Conservation (phyloP, 169 alveolate species). For the Plasmodium relictum region DNA sequence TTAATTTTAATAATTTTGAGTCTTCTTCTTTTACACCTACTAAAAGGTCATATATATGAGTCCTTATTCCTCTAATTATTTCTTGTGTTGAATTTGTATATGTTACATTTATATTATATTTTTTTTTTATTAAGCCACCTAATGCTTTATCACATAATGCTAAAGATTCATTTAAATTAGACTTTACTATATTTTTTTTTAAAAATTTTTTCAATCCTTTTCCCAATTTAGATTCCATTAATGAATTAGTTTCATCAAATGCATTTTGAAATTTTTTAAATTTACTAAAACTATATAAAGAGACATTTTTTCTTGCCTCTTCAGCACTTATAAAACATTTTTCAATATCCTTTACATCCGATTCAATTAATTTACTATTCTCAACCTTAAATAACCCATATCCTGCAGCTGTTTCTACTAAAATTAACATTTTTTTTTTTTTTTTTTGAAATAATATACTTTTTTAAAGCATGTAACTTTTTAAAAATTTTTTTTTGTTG, state of each 20-base stretch:
- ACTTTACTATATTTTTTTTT: slow-evolving; percentile 93
- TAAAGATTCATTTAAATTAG: slow-evolving; percentile 91
- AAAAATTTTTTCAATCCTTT: slow-evolving; percentile 95
- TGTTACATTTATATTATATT: slow-evolving; percentile 88
- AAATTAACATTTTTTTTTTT: slow-evolving; percentile 93
- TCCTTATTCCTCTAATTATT: slow-evolving; percentile 90
- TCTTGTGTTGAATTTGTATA: slow-evolving; percentile 90
- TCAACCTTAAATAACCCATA: slow-evolving; percentile 97
- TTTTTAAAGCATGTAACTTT: too few relatives aligned
- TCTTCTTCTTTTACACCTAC: slow-evolving; percentile 91
- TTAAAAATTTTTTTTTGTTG: too few relatives aligned
- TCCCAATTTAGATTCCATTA: slow-evolving; percentile 93
- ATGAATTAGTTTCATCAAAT: slow-evolving; percentile 86
- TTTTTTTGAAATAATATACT: not conserved
- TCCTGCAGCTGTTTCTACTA: slow-evolving; percentile 99
- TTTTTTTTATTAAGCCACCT: slow-evolving; percentile 91
- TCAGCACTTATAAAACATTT: slow-evolving; percentile 91
- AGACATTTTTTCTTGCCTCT: slow-evolving; percentile 88
- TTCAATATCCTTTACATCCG: slow-evolving; percentile 90
- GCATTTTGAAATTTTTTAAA: slow-evolving; percentile 72
- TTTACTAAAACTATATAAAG: slow-evolving; percentile 72
- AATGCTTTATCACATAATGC: slow-evolving; percentile 92
- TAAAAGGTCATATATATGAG: slow-evolving; percentile 88
- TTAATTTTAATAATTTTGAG: slow-evolving; percentile 77
- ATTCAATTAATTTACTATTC: slow-evolving; percentile 92